Base-by-base conservation (phyloP, 1,284 basidiomycete genomes). In the Ceratobasidium sp. region DNA sequence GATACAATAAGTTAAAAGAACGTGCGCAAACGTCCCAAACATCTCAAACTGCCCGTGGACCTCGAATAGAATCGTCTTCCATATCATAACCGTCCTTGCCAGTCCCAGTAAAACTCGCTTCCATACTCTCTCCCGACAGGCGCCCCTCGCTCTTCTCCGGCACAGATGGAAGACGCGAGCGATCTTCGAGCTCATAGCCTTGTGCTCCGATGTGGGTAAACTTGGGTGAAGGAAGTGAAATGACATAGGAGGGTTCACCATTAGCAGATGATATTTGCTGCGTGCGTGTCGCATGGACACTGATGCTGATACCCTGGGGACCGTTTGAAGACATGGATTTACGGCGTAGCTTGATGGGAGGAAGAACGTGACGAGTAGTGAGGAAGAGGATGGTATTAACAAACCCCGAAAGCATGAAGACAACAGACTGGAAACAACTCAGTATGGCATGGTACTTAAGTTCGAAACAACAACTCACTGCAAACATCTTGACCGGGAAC, bases 301-400 rank as follows among this genome's bases (percentile, higher is more conserved):
- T 73, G 31, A 71, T 71, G 33, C 69, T 73, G 33, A 73, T 63
- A 1, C 69, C 69, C 20, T 23, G 69, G 31, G 56, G 69, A 17
- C 15, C 58, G 20, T 20, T 51, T 33, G 69, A 73, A 31, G 69
- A 73, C 37, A n/a, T 31, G 28, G 69, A 73, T 63, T 73, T 73
- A 35, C 58, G 54, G 42, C 69, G 69, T n/a, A 73, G 31, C 31
- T 63, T 73, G 47, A 73, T 73, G 17, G 69, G 69, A 2, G 78
- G 77, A 10, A 83, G 82, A 58, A 82, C 81, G 3, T 81, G 82
- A 20, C 83, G 83, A 33, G 83, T 84, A 20, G 76, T 73, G 47
- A 84, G 80, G 28, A 85, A 80, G n/a, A 86, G 81, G 23, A 84
- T 56, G 33, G 85, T 84, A 75, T 86, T 86, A 66, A 82, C 77